Conservation (phyloP, 2,329 filamentous ascomycete species). For the Neopestalotiopsis sp. region DNA sequence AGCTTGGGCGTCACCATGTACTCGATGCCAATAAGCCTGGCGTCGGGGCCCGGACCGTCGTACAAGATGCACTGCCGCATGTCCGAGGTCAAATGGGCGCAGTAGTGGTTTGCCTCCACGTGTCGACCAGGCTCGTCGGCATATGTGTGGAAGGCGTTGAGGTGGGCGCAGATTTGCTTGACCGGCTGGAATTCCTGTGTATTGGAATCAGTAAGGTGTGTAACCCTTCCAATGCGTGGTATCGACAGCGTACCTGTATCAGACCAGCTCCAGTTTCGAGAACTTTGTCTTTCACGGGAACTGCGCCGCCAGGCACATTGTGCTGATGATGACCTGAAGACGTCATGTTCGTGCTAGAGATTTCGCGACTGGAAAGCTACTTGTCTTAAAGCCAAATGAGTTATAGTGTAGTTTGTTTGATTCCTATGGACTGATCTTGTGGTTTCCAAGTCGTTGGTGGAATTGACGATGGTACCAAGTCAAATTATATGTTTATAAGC, state of each 20-base stretch:
- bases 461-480: not conserved
- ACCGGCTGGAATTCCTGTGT: constrained; percentile 70
- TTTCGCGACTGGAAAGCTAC: not conserved
- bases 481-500: not conserved
- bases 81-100: constrained; percentile 77
- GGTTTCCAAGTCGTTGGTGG: not conserved
- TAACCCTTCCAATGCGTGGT: not conserved
- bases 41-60: constrained; percentile 69
- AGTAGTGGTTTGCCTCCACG: constrained; percentile 87
- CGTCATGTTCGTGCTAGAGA: constrained; percentile 21
- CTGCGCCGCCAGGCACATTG: constrained; percentile 52
- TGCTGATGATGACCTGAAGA: constrained; percentile 20
- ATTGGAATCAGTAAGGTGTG: constrained; percentile 5
- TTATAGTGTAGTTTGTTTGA: not conserved
- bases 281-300: constrained; percentile 60
- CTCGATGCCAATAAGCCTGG: constrained; percentile 82
- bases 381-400: not conserved
- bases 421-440: not conserved
- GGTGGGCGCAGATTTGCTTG: constrained; percentile 78
- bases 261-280: constrained; percentile 67
- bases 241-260: constrained; percentile 52
- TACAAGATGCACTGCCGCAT: constrained; percentile 87
- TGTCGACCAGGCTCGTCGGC: constrained; percentile 71
- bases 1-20: constrained; percentile 81
- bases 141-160: constrained; percentile 88